Percentiles rank a stretch among this genome's conserved stretches.
Evolutionary conservation across 2,329 filamentous ascomycete species (phyloP).

Genomic region (Aspergillus udagawae): DNA sequence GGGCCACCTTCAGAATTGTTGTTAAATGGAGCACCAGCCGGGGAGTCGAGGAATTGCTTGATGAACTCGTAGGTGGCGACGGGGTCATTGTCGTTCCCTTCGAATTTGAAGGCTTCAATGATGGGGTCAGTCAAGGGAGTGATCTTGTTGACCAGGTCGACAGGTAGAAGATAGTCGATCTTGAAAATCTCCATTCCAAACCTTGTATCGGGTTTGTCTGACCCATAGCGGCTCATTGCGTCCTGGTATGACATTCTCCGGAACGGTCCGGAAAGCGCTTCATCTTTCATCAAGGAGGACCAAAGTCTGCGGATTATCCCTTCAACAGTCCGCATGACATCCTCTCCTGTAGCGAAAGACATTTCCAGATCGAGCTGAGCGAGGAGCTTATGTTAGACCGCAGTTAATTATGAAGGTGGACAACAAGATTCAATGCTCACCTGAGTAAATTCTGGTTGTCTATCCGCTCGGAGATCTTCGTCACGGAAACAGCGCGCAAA

Average conservation of each 20-base stretch:
- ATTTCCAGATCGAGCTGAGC: slow-evolving; percentile 83
- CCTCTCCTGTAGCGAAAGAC: slow-evolving; percentile 70
- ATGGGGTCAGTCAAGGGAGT: slow-evolving; percentile 63
- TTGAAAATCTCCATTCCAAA: slow-evolving; percentile 65
- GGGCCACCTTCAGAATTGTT: slow-evolving; percentile 74
- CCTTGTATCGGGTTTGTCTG: slow-evolving; percentile 87
- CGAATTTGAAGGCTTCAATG: slow-evolving; percentile 70
- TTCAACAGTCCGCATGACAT: slow-evolving; percentile 61
- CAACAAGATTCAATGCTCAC: slow-evolving; percentile 38
- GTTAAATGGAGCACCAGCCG: slow-evolving; percentile 55
- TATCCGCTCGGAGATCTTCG: slow-evolving; percentile 85
- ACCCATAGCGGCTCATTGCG: slow-evolving; percentile 76
- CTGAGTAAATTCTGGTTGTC: slow-evolving; percentile 96
- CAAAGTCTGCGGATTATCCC: slow-evolving; percentile 55
- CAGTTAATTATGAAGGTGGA: not conserved
- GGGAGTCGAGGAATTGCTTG: slow-evolving; percentile 64
- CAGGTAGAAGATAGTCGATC: slow-evolving; percentile 60
- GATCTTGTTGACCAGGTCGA: slow-evolving; percentile 70
- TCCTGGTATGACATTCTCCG: slow-evolving; percentile 65
- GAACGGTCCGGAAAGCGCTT: slow-evolving; percentile 48
- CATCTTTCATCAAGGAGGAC: slow-evolving; percentile 44
- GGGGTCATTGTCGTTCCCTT: slow-evolving; percentile 44
- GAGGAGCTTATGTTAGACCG: not conserved
- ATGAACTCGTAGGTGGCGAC: slow-evolving; percentile 60
- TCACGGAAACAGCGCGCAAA: slow-evolving; percentile 94